Conservation (phyloP, 1,284 basidiomycete genomes). For the Ganoderma boninense region DNA sequence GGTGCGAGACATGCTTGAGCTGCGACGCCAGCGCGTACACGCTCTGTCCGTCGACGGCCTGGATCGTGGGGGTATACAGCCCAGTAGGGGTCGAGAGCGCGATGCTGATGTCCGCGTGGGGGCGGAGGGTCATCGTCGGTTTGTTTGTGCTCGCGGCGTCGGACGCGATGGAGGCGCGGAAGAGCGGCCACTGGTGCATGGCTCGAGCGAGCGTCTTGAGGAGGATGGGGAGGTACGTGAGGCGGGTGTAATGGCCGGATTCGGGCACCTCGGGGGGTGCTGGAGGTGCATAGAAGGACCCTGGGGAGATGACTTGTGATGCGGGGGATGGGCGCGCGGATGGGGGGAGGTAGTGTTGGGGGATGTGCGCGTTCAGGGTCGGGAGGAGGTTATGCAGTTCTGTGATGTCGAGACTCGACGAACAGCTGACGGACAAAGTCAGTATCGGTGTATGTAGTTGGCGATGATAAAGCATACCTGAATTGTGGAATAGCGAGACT, state of each 20-base stretch:
- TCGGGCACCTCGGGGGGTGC: constrained; percentile 49
- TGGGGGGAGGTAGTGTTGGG: constrained; percentile 62
- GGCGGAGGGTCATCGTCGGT: constrained; percentile 74
- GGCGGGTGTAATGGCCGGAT: constrained; percentile 62
- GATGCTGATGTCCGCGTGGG: constrained; percentile 76
- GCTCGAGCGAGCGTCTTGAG: constrained; percentile 86
- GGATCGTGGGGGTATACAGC: constrained; percentile 87
- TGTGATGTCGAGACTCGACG: constrained; percentile 87
- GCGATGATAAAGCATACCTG: constrained; percentile 37
- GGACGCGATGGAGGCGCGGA: constrained; percentile 74
- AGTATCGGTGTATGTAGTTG: background rate
- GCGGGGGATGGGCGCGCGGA: constrained; percentile 37
- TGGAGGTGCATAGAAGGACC: constrained; percentile 55
- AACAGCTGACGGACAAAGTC: constrained; percentile 57
- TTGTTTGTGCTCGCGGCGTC: constrained; percentile 43
- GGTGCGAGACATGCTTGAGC: constrained; percentile 67
- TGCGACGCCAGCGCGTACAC: constrained; percentile 74
- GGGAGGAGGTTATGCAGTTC: constrained; percentile 77
- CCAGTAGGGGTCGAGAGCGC: constrained; percentile 86
- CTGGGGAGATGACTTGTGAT: constrained; percentile 54
- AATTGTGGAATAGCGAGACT: constrained; percentile 72
- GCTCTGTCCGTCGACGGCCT: constrained; percentile 64
- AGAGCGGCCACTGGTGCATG: constrained; percentile 86
- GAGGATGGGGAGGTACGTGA: constrained; percentile 88
- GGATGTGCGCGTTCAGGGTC: constrained; percentile 76